Evolutionary conservation across 495 filamentous ascomycete species (phyloP).

Genomic region (Choiromyces venosus): DNA sequence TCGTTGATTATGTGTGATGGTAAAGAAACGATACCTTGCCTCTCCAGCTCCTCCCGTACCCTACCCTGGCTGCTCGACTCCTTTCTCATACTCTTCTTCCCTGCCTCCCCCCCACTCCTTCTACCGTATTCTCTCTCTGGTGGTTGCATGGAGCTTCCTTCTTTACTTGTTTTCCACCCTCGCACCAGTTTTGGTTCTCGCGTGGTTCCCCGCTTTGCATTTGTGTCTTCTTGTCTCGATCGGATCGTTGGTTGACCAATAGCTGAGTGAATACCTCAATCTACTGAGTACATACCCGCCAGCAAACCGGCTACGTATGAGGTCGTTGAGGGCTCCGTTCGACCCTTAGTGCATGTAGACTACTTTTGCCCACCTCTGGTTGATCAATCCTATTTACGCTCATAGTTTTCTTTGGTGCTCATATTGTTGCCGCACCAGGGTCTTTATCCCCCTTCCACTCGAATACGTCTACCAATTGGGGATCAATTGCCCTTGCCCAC

Average conservation of each 20-base stretch:
- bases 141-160: constrained; percentile 34
- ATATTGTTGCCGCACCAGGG: background rate
- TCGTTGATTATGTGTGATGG: background rate
- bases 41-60: constrained; percentile 17
- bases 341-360: constrained; percentile 29
- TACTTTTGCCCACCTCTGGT: constrained; percentile 18
- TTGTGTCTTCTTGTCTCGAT: constrained; percentile 29
- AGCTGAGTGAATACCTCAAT: constrained; percentile 18
- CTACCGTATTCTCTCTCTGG: constrained; percentile 11
- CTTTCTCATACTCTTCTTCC: constrained; percentile 10
- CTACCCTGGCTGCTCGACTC: constrained; percentile 3
- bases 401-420: background rate
- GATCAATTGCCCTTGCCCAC: background rate
- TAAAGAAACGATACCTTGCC: background rate
- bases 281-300: constrained; percentile 22
- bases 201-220: constrained; percentile 29
- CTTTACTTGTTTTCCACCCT: constrained; percentile 28
- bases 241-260: constrained; percentile 32
- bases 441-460: background rate
- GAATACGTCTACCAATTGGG: background rate
- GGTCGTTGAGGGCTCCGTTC: constrained; percentile 28
- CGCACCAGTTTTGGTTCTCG: constrained; percentile 27
- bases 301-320: constrained; percentile 25
- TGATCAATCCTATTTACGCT: constrained; percentile 11
- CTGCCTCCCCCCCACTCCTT: constrained; percentile 14